A percentile compares a stretch with the other conserved stretches of the same genome.
These are phyloP conservation scores for Pittosporum tobira DNA, from an alignment of 129 eudicot genomes.

Conservation along the genomic window DNA sequence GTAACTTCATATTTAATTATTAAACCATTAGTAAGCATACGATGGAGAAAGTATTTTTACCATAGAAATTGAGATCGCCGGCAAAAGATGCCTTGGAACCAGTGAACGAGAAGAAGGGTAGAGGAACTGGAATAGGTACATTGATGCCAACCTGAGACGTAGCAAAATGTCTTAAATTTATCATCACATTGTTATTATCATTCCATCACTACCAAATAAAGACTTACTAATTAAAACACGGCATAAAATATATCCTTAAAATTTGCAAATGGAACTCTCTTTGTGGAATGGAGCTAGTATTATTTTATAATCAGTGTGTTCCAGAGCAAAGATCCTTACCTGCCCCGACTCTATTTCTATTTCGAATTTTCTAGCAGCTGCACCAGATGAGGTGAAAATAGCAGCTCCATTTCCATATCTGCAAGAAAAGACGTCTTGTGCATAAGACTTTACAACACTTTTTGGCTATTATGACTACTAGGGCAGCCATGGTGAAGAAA, in stretches of 20 bases:
- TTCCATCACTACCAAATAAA: no score
- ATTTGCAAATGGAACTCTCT: no score
- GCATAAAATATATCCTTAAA: no score
- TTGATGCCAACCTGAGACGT: conserved; percentile 76
- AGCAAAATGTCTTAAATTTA: neutral
- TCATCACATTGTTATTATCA: no score
- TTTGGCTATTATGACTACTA: neutral
- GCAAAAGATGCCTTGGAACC: conserved; percentile 96
- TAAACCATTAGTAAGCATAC: neutral
- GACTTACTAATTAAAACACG: no score
- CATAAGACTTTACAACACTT: neutral
- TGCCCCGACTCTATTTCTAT: conserved; percentile 96
- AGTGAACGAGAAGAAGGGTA: conserved; percentile 93
- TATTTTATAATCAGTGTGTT: neutral
- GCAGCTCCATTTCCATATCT: conserved; percentile 99
- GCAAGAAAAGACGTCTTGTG: conserved; percentile 8
- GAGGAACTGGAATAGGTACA: conserved; percentile 92
- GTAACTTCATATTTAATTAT: neutral
- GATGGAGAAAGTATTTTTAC: conserved; percentile 23
- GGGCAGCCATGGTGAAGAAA: neutral
- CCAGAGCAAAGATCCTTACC: conserved; percentile 25
- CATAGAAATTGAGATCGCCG: conserved; percentile 92
- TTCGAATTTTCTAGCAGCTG: conserved; percentile 93
- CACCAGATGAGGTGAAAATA: conserved; percentile 91
- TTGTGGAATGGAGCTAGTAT: no score